A percentile compares a stretch with the other conserved stretches of the same genome.
phyloP scores from a whole-genome alignment of 495 filamentous ascomycete species.

The Ramalina intermedia region DNA sequence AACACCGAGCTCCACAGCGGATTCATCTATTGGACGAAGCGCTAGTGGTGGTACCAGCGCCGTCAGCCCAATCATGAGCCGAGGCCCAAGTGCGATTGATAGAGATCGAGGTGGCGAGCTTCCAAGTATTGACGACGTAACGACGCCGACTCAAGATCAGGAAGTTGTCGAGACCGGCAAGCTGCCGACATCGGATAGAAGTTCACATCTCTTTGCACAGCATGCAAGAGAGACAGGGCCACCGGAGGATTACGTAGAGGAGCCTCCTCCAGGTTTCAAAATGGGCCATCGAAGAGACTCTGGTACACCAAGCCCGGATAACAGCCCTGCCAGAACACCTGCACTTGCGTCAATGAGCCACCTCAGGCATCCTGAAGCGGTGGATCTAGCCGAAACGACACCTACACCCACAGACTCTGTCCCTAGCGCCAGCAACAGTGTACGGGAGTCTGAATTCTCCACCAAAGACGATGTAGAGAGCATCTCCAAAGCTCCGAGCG shows the following conservation, averaged over 20 bases:
- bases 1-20: constrained; percentile 38
- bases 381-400: constrained; percentile 28
- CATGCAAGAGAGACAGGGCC: constrained; percentile 22
- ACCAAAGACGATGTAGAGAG: background rate
- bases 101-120: constrained; percentile 8
- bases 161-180: constrained; percentile 29
- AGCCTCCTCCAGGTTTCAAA: constrained; percentile 26
- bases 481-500: background rate
- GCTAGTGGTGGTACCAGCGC: constrained; percentile 50
- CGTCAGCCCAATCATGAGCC: constrained; percentile 56
- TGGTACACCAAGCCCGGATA: constrained; percentile 44
- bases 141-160: constrained; percentile 44
- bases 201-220: constrained; percentile 7
- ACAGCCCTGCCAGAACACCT: constrained; percentile 48
- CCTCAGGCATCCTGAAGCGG: constrained; percentile 27
- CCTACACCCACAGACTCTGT: constrained; percentile 13
- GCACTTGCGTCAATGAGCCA: constrained; percentile 29
- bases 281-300: constrained; percentile 46
- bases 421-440: constrained; percentile 5
- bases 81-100: constrained; percentile 27
- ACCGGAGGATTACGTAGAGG: constrained; percentile 8
- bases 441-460: constrained; percentile 2
- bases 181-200: constrained; percentile 10
- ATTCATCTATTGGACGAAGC: constrained; percentile 37
- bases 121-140: constrained; percentile 24